A percentile compares a stretch with the other conserved stretches of the same genome.
These are phyloP conservation scores for Mesembryanthemum crystallinum DNA, from an alignment of 148 eudicot genomes.

Conservation along the genomic window DNA sequence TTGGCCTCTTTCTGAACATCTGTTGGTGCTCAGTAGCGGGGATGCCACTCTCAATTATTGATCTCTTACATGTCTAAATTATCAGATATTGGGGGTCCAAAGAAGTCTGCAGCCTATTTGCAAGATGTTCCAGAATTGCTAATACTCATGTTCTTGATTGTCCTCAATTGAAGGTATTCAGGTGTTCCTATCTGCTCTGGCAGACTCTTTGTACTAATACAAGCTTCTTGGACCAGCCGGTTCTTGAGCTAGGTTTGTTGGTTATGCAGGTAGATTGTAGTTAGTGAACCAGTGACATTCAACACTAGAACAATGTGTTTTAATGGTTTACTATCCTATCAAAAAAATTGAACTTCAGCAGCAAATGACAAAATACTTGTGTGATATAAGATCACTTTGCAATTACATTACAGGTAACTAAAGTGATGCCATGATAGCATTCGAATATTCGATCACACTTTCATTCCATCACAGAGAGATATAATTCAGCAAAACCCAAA, in stretches of 20 bases:
- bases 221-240: not conserved
- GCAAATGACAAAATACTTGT: no score
- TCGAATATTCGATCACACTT: no score
- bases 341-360: no score
- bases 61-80: not conserved
- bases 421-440: not conserved
- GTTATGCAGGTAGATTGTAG: not conserved
- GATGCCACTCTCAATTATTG: not conserved
- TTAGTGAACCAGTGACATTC: no score
- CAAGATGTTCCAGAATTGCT: not conserved
- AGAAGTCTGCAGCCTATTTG: not conserved
- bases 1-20: not conserved
- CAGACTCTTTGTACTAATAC: not conserved
- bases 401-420: not conserved
- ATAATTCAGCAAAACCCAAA: no score
- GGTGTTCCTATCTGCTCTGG: not conserved
- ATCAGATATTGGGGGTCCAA: not conserved
- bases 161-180: no score
- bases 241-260: not conserved
- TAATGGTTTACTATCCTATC: no score
- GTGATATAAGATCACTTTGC: not conserved
- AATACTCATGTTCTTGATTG: not conserved
- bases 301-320: no score
- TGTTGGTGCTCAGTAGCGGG: not conserved
- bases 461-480: not conserved